Conservation (phyloP, 164 flowering plant species). For the Annona cherimola region DNA sequence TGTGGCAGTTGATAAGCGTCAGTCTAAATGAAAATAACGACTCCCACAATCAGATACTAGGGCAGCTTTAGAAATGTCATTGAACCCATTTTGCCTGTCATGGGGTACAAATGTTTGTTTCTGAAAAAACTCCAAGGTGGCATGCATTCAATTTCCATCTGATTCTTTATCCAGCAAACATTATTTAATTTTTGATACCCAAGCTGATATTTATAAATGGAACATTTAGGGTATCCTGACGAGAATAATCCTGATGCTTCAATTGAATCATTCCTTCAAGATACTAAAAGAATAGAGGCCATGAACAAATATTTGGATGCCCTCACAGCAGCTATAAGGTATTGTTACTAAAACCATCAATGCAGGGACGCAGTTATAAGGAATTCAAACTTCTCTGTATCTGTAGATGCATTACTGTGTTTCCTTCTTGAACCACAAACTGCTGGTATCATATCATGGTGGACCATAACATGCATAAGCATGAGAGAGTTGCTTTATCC, state of each 20-base stretch:
- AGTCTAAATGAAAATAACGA: too few relatives aligned
- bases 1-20: not conserved
- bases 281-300: conserved; percentile 4
- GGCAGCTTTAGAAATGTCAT: not conserved
- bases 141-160: not conserved
- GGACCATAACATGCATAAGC: not conserved
- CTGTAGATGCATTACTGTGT: not conserved
- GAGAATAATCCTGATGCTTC: not conserved
- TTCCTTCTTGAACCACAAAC: not conserved
- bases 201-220: not conserved
- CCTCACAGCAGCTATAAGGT: conserved; percentile 2
- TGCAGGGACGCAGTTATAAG: not conserved
- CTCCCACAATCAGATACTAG: not conserved
- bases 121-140: not conserved
- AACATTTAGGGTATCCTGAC: not conserved
- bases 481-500: not conserved
- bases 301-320: conserved; percentile 5
- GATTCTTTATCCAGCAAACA: not conserved
- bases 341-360: not conserved
- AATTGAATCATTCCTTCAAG: conserved; percentile 4
- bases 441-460: not conserved
- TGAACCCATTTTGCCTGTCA: not conserved
- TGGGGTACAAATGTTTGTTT: not conserved
- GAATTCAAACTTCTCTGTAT: not conserved
- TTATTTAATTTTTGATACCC: not conserved